phyloP scores from a whole-genome alignment of 108 stramenopile genomes.

The Skeletonema potamos region DNA sequence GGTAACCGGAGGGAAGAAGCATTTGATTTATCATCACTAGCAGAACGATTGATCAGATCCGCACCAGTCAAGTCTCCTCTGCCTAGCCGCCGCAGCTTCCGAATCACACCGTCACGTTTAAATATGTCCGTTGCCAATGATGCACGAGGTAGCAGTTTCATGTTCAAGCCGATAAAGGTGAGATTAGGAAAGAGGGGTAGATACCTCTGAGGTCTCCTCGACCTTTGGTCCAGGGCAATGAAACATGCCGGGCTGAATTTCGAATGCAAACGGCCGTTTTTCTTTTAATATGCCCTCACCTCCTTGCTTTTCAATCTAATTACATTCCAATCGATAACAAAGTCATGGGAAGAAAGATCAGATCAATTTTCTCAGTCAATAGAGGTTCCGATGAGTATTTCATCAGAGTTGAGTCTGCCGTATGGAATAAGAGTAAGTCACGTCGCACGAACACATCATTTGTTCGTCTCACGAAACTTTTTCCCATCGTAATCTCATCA shows the following conservation, averaged over 20 bases:
- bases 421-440: slow-evolving; percentile 71
- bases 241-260: neutral
- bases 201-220: neutral
- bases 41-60: neutral
- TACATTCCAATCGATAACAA: neutral
- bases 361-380: slow-evolving; percentile 35
- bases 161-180: slow-evolving; percentile 55
- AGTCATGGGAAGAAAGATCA: slow-evolving; percentile 55
- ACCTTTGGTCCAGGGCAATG: neutral
- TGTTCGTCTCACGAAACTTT: neutral
- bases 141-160: slow-evolving; percentile 20
- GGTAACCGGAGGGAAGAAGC: neutral
- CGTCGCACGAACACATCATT: neutral
- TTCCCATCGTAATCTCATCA: neutral
- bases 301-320: neutral
- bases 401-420: slow-evolving; percentile 51
- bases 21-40: neutral
- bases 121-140: neutral
- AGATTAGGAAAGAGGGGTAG: neutral
- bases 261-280: neutral
- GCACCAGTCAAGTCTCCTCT: neutral
- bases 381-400: slow-evolving; percentile 41
- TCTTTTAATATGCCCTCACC: neutral
- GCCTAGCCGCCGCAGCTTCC: neutral
- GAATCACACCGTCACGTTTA: neutral